Percentiles rank a stretch among this genome's conserved stretches.
Evolutionary conservation across 306 rosid species (phyloP).

Genomic region (Quercus engelmannii): DNA sequence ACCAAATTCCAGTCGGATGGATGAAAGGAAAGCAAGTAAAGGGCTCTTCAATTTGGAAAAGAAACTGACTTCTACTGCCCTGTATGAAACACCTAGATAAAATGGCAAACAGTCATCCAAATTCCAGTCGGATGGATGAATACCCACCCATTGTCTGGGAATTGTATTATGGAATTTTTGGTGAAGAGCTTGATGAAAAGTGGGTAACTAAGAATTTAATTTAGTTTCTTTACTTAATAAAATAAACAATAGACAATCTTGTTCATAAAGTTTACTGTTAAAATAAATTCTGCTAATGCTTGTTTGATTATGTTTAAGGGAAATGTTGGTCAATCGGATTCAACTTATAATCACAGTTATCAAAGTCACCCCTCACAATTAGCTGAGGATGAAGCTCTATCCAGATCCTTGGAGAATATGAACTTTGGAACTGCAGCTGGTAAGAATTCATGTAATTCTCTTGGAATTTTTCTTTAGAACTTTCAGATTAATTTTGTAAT

Average conservation of each 20-base stretch:
- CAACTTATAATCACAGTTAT: neutral
- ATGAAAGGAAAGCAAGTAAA: neutral
- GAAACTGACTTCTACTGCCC: neutral
- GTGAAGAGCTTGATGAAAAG: neutral
- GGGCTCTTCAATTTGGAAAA: neutral
- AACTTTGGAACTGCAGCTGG: neutral
- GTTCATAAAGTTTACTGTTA: neutral
- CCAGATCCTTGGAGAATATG: neutral
- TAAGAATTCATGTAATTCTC: neutral
- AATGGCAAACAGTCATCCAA: neutral
- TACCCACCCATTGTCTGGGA: neutral
- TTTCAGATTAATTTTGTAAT: neutral
- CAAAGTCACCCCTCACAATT: neutral
- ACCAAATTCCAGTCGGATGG: neutral
- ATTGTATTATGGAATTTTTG: neutral
- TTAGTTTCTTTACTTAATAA: neutral
- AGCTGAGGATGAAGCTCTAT: neutral
- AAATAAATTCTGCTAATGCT: neutral
- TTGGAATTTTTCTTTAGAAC: neutral
- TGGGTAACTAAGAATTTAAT: neutral
- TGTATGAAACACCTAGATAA: neutral
- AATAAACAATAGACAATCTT: neutral
- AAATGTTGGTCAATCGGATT: neutral
- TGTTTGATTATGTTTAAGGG: neutral
- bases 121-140: neutral